Evolutionary conservation across 768 basidiomycete genomes (phyloP).

Genomic region (Boletus barrowsii): DNA sequence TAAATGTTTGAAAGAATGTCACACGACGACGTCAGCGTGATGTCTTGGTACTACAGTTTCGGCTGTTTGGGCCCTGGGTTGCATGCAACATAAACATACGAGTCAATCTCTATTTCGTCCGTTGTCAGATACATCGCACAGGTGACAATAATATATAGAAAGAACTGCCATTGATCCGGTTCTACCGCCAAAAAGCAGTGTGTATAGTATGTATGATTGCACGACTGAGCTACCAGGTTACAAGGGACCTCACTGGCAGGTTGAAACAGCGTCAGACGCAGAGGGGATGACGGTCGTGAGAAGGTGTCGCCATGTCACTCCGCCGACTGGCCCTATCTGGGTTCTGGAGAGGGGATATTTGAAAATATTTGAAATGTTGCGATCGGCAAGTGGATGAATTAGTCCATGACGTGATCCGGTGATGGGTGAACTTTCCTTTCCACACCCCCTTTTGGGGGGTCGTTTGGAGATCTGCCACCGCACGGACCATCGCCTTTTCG

Average conservation of each 20-base stretch:
- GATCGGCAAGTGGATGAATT: constrained; percentile 32
- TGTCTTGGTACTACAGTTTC: not conserved
- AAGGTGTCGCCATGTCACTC: constrained; percentile 2
- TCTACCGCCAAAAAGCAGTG: not conserved
- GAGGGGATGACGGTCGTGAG: not conserved
- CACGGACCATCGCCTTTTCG: constrained; percentile 20
- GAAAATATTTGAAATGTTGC: constrained; percentile 20
- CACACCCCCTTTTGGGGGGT: constrained; percentile 11
- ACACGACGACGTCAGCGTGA: not conserved
- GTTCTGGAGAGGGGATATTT: not conserved
- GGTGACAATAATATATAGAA: constrained; percentile 4
- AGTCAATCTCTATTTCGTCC: constrained; percentile 10
- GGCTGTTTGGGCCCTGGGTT: not conserved
- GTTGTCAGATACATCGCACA: constrained; percentile 10
- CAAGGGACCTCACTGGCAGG: too few species aligned
- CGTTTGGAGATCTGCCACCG: constrained; percentile 27
- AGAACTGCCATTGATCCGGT: not conserved
- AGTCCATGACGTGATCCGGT: constrained; percentile 34
- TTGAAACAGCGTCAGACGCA: not conserved
- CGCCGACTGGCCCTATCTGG: not conserved
- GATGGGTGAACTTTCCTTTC: constrained; percentile 5
- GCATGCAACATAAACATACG: not conserved
- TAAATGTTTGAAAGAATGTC: not conserved
- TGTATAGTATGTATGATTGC: not conserved
- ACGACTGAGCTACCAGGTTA: not conserved